These are phyloP conservation scores for Wickerhamiella lipophila DNA, from an alignment of 805 yeast genomes.

Conservation along the genomic window DNA sequence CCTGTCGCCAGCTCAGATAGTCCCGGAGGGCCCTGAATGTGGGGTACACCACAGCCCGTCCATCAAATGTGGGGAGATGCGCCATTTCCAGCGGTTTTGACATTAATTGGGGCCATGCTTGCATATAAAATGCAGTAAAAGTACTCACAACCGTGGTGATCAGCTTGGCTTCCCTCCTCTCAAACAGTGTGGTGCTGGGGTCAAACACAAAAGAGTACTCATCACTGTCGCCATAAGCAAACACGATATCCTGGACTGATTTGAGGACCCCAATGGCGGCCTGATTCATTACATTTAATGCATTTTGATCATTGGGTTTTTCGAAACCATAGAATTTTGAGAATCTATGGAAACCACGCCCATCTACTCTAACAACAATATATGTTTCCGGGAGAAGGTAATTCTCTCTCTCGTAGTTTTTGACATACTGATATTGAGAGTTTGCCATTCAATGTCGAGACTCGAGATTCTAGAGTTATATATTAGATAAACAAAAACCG, in stretches of 20 bases:
- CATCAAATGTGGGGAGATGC: conserved; percentile 78
- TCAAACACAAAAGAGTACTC: conserved; percentile 77
- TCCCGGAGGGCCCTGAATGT: conserved; percentile 48
- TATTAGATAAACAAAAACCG: not conserved
- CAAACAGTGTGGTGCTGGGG: conserved; percentile 54
- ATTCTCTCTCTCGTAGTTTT: conserved; percentile 62
- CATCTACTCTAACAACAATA: conserved; percentile 79
- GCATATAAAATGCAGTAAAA: conserved; percentile 64
- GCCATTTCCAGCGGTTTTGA: conserved; percentile 39
- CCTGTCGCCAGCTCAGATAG: conserved; percentile 90
- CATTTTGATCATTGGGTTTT: conserved; percentile 78
- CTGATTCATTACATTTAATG: conserved; percentile 66
- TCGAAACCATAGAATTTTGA: conserved; percentile 58
- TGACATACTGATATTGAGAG: conserved; percentile 78
- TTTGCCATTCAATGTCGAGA: conserved; percentile 45
- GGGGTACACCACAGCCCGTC: conserved; percentile 82
- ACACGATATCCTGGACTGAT: conserved; percentile 53
- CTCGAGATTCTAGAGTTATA: not conserved
- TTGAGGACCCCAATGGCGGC: conserved; percentile 58
- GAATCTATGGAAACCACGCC: conserved; percentile 79
- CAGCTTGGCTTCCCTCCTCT: conserved; percentile 70
- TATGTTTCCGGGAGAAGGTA: conserved; percentile 64
- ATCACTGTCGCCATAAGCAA: conserved; percentile 93
- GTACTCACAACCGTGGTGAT: conserved; percentile 71
- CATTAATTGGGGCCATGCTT: conserved; percentile 51